phyloP scores from a whole-genome alignment of 371 early-diverging fungal genomes.

The Apophysomyces sp. region DNA sequence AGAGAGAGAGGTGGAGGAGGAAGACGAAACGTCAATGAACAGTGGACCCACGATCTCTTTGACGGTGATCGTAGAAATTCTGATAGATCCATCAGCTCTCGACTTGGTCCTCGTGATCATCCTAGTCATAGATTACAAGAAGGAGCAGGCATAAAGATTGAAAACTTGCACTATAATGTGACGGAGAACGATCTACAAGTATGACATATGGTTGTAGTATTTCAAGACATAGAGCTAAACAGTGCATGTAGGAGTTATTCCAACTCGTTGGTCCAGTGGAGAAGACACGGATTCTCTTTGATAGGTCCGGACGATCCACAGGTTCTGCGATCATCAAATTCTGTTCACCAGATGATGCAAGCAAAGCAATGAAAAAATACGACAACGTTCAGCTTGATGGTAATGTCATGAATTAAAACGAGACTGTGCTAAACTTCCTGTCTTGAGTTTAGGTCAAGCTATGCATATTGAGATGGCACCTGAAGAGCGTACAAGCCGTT shows the following conservation, averaged over 20 bases:
- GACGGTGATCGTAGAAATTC: conserved; percentile 19
- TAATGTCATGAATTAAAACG: background rate
- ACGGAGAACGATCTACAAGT: conserved; percentile 39
- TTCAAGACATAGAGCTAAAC: conserved; percentile 15
- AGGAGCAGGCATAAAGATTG: conserved; percentile 23
- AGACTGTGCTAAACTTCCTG: background rate
- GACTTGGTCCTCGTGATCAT: conserved; percentile 25
- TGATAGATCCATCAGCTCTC: conserved; percentile 18
- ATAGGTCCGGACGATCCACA: conserved; percentile 45
- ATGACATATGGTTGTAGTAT: conserved; percentile 3
- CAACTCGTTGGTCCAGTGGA: conserved; percentile 35
- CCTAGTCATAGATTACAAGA: conserved; percentile 2
- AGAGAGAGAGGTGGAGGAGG: conserved; percentile 18
- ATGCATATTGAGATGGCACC: conserved; percentile 26
- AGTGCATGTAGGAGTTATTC: conserved; percentile 29
- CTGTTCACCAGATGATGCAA: conserved; percentile 21
- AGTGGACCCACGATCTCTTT: conserved; percentile 42
- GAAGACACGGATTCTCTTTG: conserved; percentile 32
- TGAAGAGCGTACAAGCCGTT: conserved; percentile 7
- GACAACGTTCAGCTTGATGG: conserved; percentile 44
- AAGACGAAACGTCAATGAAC: conserved; percentile 23
- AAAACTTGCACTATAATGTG: conserved; percentile 44
- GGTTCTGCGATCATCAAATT: conserved; percentile 36
- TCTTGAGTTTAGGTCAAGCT: conserved; percentile 21
- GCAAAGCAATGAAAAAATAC: conserved; percentile 39